Evolutionary conservation across 352 stramenopile species (phyloP).

Genomic region (Phytophthora quininea): DNA sequence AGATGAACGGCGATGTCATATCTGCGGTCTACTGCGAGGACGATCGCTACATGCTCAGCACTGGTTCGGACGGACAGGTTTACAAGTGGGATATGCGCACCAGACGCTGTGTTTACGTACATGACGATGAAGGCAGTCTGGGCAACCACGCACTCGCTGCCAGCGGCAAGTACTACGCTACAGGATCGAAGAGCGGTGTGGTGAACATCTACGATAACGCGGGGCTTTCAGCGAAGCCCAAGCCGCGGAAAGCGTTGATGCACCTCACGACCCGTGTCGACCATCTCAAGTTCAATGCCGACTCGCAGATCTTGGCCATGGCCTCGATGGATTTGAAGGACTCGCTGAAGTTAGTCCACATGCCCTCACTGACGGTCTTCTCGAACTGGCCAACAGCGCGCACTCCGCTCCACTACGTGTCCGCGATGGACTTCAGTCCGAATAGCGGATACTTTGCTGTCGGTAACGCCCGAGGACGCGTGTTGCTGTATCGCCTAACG

Average conservation of each 20-base stretch:
- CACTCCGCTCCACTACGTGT: constrained; percentile 97
- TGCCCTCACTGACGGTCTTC: constrained; percentile 95
- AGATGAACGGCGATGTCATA: constrained; percentile 95
- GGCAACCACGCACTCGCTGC: constrained; percentile 84
- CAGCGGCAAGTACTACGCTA: constrained; percentile 86
- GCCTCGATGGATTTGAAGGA: constrained; percentile 92
- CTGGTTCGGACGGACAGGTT: constrained; percentile 95
- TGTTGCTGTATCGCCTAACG: constrained; percentile 96
- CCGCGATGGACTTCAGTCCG: constrained; percentile 95
- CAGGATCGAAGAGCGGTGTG: constrained; percentile 96
- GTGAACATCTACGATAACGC: constrained; percentile 97
- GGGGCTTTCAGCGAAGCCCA: constrained; percentile 48
- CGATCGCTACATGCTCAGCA: constrained; percentile 92
- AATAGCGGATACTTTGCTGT: constrained; percentile 94
- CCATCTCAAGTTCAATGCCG: constrained; percentile 91
- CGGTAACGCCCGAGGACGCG: constrained; percentile 96
- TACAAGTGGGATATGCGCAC: constrained; percentile 96
- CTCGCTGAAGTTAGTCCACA: constrained; percentile 95
- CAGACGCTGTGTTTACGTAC: constrained; percentile 77
- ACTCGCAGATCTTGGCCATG: constrained; percentile 95
- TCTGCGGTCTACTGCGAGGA: constrained; percentile 93
- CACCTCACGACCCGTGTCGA: constrained; percentile 95
- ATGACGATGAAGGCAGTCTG: constrained; percentile 86
- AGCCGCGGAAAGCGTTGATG: constrained; percentile 96
- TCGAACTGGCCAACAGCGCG: constrained; percentile 97